phyloP scores from a whole-genome alignment of 2,329 filamentous ascomycete genomes.

The Fusarium xyrophilum region DNA sequence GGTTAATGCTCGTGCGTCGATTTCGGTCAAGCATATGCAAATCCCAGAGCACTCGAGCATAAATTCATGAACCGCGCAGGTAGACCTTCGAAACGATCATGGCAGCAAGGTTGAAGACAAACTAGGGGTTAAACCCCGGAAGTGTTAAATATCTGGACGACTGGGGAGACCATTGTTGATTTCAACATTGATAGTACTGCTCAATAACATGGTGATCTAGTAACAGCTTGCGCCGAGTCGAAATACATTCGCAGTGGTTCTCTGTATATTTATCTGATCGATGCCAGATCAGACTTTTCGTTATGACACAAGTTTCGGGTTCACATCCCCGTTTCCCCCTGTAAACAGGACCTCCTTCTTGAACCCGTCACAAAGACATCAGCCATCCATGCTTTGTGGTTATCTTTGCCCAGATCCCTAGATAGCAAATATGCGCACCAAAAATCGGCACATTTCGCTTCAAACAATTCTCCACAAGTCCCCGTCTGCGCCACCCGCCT shows the following conservation, averaged over 20 bases:
- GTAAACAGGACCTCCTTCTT: background rate
- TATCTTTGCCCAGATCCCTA: background rate
- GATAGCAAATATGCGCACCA: slow-evolving; percentile 2
- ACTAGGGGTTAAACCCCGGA: background rate
- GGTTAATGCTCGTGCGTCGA: background rate
- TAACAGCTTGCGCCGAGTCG: background rate
- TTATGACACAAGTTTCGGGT: background rate
- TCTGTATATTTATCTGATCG: background rate
- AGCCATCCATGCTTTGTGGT: background rate
- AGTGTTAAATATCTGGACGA: background rate
- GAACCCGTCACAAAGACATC: background rate
- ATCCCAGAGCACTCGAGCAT: background rate
- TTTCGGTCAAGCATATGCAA: background rate
- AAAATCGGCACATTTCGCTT: background rate
- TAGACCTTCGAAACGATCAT: background rate
- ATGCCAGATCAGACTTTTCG: background rate
- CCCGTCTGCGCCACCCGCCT: background rate
- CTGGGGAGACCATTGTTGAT: background rate
- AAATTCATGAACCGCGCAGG: background rate
- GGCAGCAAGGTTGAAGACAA: background rate
- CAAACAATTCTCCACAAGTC: background rate
- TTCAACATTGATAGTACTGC: background rate
- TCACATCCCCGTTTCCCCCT: background rate
- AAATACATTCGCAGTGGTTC: background rate
- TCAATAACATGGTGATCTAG: background rate